Percentiles rank a stretch among this genome's conserved stretches.
Conservation (phyloP, 352 stramenopile genomes). For the Phytophthora sojae region DNA sequence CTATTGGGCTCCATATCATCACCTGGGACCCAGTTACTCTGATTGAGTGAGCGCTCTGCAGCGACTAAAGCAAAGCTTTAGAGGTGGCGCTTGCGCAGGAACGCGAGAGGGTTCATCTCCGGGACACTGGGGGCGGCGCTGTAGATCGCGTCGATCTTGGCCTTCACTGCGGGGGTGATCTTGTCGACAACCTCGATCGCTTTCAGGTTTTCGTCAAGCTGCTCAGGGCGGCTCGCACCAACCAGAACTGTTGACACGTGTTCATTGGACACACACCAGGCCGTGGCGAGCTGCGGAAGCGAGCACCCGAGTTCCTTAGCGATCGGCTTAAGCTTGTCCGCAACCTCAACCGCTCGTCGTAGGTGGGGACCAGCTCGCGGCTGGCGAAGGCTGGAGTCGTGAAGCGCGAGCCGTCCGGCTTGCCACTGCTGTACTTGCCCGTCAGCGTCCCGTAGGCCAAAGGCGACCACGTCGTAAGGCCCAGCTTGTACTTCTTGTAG, state of each 20-base stretch:
- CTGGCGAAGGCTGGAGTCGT: constrained; percentile 6
- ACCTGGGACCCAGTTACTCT: too few species aligned
- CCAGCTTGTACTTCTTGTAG: constrained; percentile 34
- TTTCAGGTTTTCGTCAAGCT: constrained; percentile 15
- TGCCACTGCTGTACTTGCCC: constrained; percentile 12
- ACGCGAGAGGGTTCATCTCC: neutral
- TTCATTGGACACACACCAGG: constrained; percentile 8
- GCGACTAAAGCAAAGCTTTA: neutral
- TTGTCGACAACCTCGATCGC: neutral
- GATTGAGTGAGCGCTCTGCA: too few species aligned
- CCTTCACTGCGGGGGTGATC: constrained; percentile 6
- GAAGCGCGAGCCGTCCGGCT: constrained; percentile 4
- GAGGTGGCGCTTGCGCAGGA: neutral
- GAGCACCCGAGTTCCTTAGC: constrained; percentile 8
- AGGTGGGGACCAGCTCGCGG: neutral
- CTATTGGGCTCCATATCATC: too few species aligned
- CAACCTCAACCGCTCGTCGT: constrained; percentile 13
- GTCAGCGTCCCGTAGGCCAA: constrained; percentile 13
- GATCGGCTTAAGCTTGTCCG: constrained; percentile 19
- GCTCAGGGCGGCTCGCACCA: neutral
- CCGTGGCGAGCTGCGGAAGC: neutral
- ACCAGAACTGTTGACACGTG: constrained; percentile 8
- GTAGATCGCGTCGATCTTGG: constrained; percentile 1
- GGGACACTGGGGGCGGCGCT: neutral
- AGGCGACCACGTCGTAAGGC: constrained; percentile 4